Evolutionary conservation across 169 alveolate genomes (phyloP).

Genomic region (Eimeria necatrix): DNA sequence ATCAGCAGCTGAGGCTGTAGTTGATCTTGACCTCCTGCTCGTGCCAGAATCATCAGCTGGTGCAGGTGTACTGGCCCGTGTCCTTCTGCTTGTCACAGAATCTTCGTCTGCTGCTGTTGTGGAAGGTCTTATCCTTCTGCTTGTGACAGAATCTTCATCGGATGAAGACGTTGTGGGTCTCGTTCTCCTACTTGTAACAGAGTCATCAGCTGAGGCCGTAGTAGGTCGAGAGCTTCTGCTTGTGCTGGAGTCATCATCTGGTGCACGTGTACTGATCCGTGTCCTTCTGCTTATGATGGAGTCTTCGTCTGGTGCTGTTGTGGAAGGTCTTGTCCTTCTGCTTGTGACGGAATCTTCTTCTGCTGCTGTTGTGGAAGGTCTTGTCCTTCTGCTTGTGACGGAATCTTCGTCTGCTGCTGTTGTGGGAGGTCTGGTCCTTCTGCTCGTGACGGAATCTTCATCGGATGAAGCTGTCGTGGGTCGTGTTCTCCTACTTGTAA

Average conservation of each 20-base stretch:
- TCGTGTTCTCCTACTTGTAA: background rate
- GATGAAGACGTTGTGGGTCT: background rate
- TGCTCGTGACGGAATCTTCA: background rate
- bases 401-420: background rate
- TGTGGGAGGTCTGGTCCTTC: background rate
- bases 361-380: background rate
- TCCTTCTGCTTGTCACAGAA: background rate
- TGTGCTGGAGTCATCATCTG: background rate
- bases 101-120: background rate
- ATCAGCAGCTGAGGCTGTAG: background rate
- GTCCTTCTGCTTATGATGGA: background rate
- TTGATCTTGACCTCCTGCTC: background rate
- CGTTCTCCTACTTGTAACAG: background rate
- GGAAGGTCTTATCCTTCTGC: slow-evolving; percentile 31
- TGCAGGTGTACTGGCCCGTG: background rate
- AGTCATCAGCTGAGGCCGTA: background rate
- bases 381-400: background rate
- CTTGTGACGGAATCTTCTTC: background rate
- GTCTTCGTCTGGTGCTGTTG: background rate
- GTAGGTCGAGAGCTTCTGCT: background rate
- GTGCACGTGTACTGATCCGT: background rate
- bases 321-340: slow-evolving; percentile 23
- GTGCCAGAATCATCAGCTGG: background rate
- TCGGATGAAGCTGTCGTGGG: background rate
- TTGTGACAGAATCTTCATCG: background rate